Percentiles rank a stretch among this genome's conserved stretches.
Conservation (phyloP, 768 basidiomycete genomes). For the Suillus plorans region DNA sequence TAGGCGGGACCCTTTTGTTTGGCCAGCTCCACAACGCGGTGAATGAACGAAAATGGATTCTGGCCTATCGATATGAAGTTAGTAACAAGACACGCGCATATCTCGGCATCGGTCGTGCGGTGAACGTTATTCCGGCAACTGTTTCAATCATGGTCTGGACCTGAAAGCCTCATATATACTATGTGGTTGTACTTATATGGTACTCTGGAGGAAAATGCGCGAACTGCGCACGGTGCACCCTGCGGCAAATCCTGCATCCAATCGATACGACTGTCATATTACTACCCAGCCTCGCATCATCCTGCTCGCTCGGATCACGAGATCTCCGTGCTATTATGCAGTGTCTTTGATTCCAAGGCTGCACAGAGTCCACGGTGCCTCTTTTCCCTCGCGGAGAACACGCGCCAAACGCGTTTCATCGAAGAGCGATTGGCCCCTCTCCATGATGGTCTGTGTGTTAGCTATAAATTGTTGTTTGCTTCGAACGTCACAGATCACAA, state of each 20-base stretch:
- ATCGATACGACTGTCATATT: background rate
- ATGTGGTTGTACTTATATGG: background rate
- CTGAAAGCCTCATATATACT: background rate
- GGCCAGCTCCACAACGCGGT: too few species aligned
- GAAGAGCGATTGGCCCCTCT: constrained; percentile 10
- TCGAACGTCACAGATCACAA: constrained; percentile 30
- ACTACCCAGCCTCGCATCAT: background rate
- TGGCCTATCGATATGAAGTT: too few species aligned
- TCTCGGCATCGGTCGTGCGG: background rate
- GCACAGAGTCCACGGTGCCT: constrained; percentile 14
- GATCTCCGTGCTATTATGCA: background rate
- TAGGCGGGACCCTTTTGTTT: too few species aligned
- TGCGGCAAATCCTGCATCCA: background rate
- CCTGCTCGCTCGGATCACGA: constrained; percentile 3
- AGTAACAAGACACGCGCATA: background rate
- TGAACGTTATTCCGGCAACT: background rate
- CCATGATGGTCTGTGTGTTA: constrained; percentile 12
- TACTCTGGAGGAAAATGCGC: background rate
- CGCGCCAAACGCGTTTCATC: constrained; percentile 27
- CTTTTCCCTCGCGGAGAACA: constrained; percentile 31
- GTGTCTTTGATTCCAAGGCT: background rate
- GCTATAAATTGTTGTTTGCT: constrained; percentile 25
- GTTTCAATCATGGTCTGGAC: background rate
- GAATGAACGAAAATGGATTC: too few species aligned
- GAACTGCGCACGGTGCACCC: background rate